Percentiles rank a stretch among this genome's conserved stretches.
Conservation (phyloP, 495 filamentous ascomycete species). For the Lasiosphaeris hirsuta region DNA sequence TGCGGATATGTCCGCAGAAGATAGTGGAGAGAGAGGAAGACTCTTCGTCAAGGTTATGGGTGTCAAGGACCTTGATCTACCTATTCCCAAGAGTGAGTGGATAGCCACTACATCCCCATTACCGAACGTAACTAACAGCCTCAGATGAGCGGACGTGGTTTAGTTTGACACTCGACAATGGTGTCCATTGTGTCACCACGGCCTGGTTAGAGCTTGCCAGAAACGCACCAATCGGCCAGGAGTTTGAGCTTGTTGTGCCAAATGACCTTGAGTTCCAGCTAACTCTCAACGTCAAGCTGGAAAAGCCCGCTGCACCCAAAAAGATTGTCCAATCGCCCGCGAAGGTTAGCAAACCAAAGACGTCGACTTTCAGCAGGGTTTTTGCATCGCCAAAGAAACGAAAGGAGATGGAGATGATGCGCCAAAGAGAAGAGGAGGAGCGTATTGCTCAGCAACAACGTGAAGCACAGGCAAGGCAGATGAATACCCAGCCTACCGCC, state of each 20-base stretch:
- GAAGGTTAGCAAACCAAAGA: constrained; percentile 60
- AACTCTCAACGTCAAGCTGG: constrained; percentile 90
- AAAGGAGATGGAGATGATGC: constrained; percentile 83
- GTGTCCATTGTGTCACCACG: constrained; percentile 95
- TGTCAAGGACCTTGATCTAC: constrained; percentile 90
- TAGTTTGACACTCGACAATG: constrained; percentile 92
- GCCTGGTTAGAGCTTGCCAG: constrained; percentile 91
- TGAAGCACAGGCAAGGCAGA: constrained; percentile 62
- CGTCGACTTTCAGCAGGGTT: constrained; percentile 83
- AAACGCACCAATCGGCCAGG: constrained; percentile 92
- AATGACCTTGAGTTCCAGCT: constrained; percentile 97
- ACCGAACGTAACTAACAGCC: constrained; percentile 25
- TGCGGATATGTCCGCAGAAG: constrained; percentile 56
- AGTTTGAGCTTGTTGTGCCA: constrained; percentile 95
- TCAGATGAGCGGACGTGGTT: constrained; percentile 88
- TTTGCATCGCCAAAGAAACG: constrained; percentile 94
- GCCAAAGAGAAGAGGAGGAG: constrained; percentile 72
- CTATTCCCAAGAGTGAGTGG: constrained; percentile 78
- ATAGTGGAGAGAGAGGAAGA: constrained; percentile 84
- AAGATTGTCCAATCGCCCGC: constrained; percentile 50
- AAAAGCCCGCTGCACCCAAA: constrained; percentile 62
- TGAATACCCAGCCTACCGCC: constrained; percentile 54
- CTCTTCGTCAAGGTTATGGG: constrained; percentile 97
- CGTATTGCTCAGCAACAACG: constrained; percentile 59
- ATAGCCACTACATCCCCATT: background rate